phyloP scores from a whole-genome alignment of 179 eudicot species.

The Amaranthus tricolor region DNA sequence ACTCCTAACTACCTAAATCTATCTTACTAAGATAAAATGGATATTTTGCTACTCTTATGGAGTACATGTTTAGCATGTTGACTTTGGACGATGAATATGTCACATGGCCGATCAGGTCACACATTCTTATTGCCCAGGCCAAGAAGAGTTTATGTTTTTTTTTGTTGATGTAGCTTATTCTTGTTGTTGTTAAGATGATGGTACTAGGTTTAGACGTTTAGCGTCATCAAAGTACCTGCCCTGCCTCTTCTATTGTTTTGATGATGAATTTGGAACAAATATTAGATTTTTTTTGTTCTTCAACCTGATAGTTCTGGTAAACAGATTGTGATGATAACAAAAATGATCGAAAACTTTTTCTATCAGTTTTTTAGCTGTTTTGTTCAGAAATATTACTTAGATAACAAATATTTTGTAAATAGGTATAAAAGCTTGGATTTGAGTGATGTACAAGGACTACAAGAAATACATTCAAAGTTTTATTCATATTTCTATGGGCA shows the following conservation, averaged over 20 bases:
- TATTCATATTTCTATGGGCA: constrained; percentile 63
- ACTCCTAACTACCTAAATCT: neutral
- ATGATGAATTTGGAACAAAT: too few relatives aligned
- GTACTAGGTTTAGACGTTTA: neutral
- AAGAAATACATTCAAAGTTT: constrained; percentile 47
- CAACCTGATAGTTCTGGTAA: neutral
- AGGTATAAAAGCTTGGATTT: constrained; percentile 58
- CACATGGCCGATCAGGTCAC: neutral
- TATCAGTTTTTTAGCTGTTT: neutral
- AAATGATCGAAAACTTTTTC: constrained; percentile 2
- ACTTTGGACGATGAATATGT: neutral
- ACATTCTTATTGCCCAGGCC: neutral
- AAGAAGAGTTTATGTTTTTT: neutral
- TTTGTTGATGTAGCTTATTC: neutral
- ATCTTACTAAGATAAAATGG: neutral
- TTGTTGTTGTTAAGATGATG: neutral
- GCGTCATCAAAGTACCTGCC: neutral
- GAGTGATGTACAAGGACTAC: constrained; percentile 49
- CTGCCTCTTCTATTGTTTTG: too few relatives aligned
- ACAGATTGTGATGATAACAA: neutral
- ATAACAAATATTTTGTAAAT: constrained; percentile 14
- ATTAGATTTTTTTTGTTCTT: neutral
- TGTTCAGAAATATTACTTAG: neutral
- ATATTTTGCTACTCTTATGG: neutral
- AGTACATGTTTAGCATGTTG: neutral